phyloP scores from a whole-genome alignment of 2,329 filamentous ascomycete genomes.

The Nothopassalora personata region DNA sequence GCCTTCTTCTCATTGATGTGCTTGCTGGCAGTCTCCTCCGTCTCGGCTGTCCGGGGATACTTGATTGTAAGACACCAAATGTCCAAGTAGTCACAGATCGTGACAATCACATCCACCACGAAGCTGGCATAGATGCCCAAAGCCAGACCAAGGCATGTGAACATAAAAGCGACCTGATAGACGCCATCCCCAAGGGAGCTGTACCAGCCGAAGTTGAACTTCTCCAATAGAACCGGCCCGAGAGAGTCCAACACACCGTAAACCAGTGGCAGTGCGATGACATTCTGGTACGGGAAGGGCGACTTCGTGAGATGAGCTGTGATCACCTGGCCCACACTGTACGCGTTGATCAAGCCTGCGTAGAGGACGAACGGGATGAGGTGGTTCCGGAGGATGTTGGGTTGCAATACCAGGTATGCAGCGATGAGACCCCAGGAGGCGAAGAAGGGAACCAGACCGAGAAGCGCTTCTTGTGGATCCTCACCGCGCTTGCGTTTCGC shows the following conservation, averaged over 20 bases:
- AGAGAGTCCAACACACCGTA: slow-evolving; percentile 75
- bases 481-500: slow-evolving; percentile 71
- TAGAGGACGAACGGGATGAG: slow-evolving; percentile 87
- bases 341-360: slow-evolving; percentile 84
- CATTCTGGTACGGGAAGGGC: slow-evolving; percentile 84
- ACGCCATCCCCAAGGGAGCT: slow-evolving; percentile 62
- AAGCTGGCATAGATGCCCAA: slow-evolving; percentile 96
- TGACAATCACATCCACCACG: slow-evolving; percentile 93
- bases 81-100: slow-evolving; percentile 95
- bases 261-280: slow-evolving; percentile 71
- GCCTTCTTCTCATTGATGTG: slow-evolving; percentile 17
- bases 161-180: slow-evolving; percentile 91
- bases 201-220: slow-evolving; percentile 60
- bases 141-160: slow-evolving; percentile 76
- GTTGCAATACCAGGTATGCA: slow-evolving; percentile 78
- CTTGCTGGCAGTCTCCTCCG: slow-evolving; percentile 18
- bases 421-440: slow-evolving; percentile 70
- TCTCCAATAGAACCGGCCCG: slow-evolving; percentile 59
- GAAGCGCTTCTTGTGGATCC: slow-evolving; percentile 65
- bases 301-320: slow-evolving; percentile 85
- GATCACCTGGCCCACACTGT: slow-evolving; percentile 87
- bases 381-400: slow-evolving; percentile 73
- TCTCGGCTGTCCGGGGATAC: slow-evolving; percentile 52
- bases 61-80: slow-evolving; percentile 99
- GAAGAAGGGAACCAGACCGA: slow-evolving; percentile 78